These are phyloP conservation scores for Ceratobasidium sp. DNA, from an alignment of 1,284 basidiomycete genomes.

Conservation along the genomic window DNA sequence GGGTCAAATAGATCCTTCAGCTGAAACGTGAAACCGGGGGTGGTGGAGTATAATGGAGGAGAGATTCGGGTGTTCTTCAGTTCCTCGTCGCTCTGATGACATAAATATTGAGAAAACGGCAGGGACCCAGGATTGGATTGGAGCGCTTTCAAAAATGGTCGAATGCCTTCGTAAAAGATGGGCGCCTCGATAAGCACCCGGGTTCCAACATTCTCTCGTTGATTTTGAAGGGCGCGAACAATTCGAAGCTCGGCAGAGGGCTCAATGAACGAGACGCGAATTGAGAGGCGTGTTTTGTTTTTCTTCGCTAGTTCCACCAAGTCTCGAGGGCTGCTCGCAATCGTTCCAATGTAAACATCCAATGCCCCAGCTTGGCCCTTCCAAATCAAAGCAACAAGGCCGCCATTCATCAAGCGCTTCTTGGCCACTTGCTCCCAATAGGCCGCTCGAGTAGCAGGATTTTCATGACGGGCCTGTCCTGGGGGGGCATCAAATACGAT, in stretches of 20 bases:
- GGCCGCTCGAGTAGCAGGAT: slow-evolving; percentile 49
- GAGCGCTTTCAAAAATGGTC: slow-evolving; percentile 70
- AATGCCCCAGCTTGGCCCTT: slow-evolving; percentile 1
- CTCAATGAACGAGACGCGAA: slow-evolving; percentile 66
- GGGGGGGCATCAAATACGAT: slow-evolving; percentile 64
- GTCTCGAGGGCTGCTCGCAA: slow-evolving; percentile 58
- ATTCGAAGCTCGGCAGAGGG: slow-evolving; percentile 59
- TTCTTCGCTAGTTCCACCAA: slow-evolving; percentile 57
- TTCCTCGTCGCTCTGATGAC: slow-evolving; percentile 53
- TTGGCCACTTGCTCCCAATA: slow-evolving; percentile 67
- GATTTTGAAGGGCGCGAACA: slow-evolving; percentile 54
- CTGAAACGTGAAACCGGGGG: slow-evolving; percentile 63
- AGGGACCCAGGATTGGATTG: slow-evolving; percentile 61
- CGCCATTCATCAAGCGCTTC: slow-evolving; percentile 65
- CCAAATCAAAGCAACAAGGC: slow-evolving; percentile 67
- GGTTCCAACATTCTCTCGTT: slow-evolving; percentile 39
- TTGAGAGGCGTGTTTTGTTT: slow-evolving; percentile 52
- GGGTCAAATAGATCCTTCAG: slow-evolving; percentile 58
- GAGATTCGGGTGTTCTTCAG: slow-evolving; percentile 55
- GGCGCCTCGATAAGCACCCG: slow-evolving; percentile 65
- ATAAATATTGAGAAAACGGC: slow-evolving; percentile 66
- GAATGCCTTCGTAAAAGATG: slow-evolving; percentile 68
- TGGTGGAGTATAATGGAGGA: slow-evolving; percentile 61
- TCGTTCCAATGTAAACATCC: slow-evolving; percentile 62
- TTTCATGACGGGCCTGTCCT: slow-evolving; percentile 52